These are phyloP conservation scores for Setaria viridis DNA, from an alignment of 202 grass and related monocot species.

Conservation along the genomic window DNA sequence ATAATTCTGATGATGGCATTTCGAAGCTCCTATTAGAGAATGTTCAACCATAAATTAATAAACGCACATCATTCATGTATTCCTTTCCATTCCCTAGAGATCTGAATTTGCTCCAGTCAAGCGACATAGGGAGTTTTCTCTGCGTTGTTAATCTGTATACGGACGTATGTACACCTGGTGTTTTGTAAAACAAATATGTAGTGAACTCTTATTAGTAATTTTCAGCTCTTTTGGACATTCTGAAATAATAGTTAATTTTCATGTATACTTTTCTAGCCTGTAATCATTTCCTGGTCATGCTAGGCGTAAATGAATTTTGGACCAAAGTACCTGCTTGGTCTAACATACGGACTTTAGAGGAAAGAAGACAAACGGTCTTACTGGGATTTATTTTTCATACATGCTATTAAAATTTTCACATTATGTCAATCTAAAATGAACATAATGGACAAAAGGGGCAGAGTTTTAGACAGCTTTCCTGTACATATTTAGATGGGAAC, in stretches of 20 bases:
- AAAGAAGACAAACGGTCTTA: not conserved
- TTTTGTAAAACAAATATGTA: not conserved
- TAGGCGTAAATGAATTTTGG: not conserved
- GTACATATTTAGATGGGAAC: not conserved
- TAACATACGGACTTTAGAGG: not conserved
- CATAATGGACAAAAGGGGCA: not conserved
- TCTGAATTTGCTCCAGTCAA: not conserved
- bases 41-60: conserved; percentile 7
- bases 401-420: not conserved
- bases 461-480: not conserved
- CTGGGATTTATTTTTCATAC: not conserved
- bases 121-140: not conserved
- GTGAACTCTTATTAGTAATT: not conserved
- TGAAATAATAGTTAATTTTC: not conserved
- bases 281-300: not conserved
- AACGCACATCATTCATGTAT: not conserved
- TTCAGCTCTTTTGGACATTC: not conserved
- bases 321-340: not conserved
- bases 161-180: not conserved
- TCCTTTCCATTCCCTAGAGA: not conserved
- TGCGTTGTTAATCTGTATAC: not conserved
- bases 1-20: not conserved
- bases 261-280: not conserved
- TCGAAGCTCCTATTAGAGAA: not conserved
- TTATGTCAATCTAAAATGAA: not conserved